These are phyloP conservation scores for Geranium rotundifolium DNA, from an alignment of 345 rosid species.

Conservation along the genomic window DNA sequence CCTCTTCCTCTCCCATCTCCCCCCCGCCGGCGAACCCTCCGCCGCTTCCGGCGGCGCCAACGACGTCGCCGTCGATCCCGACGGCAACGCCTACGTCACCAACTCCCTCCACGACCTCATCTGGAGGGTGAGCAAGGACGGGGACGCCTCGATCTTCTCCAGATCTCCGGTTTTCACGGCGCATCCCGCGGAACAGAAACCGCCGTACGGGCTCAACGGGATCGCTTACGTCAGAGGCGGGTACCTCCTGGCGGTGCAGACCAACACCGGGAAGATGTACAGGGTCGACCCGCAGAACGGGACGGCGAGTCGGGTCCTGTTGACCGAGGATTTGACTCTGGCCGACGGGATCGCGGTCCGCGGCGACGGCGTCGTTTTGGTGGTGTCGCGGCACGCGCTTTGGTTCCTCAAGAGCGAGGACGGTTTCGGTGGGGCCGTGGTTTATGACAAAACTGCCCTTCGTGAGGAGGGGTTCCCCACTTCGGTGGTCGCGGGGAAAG, in stretches of 20 bases:
- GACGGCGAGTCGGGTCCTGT: slow-evolving; percentile 39
- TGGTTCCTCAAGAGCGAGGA: slow-evolving; percentile 70
- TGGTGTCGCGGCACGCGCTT: slow-evolving; percentile 41
- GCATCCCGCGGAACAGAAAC: slow-evolving; percentile 28
- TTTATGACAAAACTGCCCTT: slow-evolving; percentile 56
- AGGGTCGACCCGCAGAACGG: slow-evolving; percentile 68
- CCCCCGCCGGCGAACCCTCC: slow-evolving; percentile 20
- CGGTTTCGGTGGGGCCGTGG: slow-evolving; percentile 65
- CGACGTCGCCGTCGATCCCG: slow-evolving; percentile 60
- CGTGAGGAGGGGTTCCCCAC: slow-evolving; percentile 48
- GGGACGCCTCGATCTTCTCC: slow-evolving; percentile 62
- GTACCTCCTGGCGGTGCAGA: slow-evolving; percentile 61
- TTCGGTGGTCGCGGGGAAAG: slow-evolving; percentile 45
- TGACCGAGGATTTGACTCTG: slow-evolving; percentile 31
- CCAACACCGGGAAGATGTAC: slow-evolving; percentile 79
- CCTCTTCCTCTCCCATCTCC: slow-evolving; percentile 26
- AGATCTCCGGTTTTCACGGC: slow-evolving; percentile 36
- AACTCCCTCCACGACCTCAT: slow-evolving; percentile 70
- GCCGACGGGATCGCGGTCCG: slow-evolving; percentile 62
- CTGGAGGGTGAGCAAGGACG: slow-evolving; percentile 62
- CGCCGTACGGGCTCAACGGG: slow-evolving; percentile 36
- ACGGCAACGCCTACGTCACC: slow-evolving; percentile 83
- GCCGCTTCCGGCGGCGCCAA: slow-evolving; percentile 35
- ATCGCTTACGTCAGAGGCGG: slow-evolving; percentile 73
- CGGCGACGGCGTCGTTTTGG: slow-evolving; percentile 53